phyloP scores from a whole-genome alignment of 352 stramenopile species.

The Phytophthora ramorum region DNA sequence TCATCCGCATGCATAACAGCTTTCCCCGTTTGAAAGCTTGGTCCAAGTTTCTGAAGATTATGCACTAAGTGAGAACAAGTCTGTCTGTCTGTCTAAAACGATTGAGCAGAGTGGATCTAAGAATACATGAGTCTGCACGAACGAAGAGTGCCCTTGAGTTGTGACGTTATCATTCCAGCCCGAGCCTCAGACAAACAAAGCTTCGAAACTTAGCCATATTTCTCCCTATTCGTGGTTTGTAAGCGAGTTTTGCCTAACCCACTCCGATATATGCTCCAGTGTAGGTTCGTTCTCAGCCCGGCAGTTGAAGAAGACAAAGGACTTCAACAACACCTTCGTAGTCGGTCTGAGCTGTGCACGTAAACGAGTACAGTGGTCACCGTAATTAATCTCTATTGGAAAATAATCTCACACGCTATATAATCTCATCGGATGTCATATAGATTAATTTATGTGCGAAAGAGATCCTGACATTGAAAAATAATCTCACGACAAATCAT shows the following conservation, averaged over 20 bases:
- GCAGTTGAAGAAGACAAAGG: neutral
- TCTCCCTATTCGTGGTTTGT: neutral
- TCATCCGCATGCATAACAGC: neutral
- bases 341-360: neutral
- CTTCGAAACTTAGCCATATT: neutral
- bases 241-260: neutral
- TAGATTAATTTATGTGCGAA: neutral
- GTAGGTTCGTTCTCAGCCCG: neutral
- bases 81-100: neutral
- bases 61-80: neutral
- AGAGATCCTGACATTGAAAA: neutral
- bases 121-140: neutral
- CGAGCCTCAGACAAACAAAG: neutral
- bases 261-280: neutral
- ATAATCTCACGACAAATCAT: neutral
- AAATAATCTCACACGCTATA: conserved; percentile 5
- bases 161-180: neutral
- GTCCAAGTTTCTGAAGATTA: neutral
- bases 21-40: neutral
- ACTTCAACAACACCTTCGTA: neutral
- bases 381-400: conserved; percentile 1
- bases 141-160: neutral
- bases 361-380: neutral
- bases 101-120: neutral
- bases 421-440: neutral